These are phyloP conservation scores for Zelopaecilomyces penicillatus DNA, from an alignment of 2,329 filamentous ascomycete genomes.

Conservation along the genomic window DNA sequence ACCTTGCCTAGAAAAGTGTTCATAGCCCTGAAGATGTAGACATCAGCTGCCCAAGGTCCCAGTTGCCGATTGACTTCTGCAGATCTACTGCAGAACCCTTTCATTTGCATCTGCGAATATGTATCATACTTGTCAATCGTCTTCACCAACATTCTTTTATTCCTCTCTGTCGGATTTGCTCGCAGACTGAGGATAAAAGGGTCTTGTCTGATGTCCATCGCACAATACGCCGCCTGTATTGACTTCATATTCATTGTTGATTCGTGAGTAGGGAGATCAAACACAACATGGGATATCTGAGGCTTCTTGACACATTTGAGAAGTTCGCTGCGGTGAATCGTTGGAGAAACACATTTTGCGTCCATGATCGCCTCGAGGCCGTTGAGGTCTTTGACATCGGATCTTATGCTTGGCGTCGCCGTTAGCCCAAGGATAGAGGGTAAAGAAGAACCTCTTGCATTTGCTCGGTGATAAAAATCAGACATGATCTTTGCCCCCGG, in stretches of 20 bases:
- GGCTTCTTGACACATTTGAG: constrained; percentile 62
- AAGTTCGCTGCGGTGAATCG: constrained; percentile 59
- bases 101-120: constrained; percentile 47
- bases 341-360: constrained; percentile 61
- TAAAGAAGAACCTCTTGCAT: constrained; percentile 27
- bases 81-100: constrained; percentile 42
- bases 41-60: constrained; percentile 61
- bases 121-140: constrained; percentile 39
- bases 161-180: constrained; percentile 32
- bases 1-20: constrained; percentile 21
- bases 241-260: constrained; percentile 32
- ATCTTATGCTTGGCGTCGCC: constrained; percentile 66
- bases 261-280: constrained; percentile 12
- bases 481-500: constrained; percentile 65
- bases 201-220: constrained; percentile 51
- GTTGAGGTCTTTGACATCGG: constrained; percentile 45
- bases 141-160: constrained; percentile 27
- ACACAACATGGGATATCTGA: constrained; percentile 33
- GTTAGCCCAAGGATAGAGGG: constrained; percentile 72
- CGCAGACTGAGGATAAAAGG: constrained; percentile 47
- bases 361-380: constrained; percentile 62
- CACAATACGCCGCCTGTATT: constrained; percentile 31
- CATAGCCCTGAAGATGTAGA: constrained; percentile 49
- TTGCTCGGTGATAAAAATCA: constrained; percentile 54
- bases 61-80: constrained; percentile 46